phyloP scores from a whole-genome alignment of 2,329 filamentous ascomycete genomes.

The Elsinoe necatrix region DNA sequence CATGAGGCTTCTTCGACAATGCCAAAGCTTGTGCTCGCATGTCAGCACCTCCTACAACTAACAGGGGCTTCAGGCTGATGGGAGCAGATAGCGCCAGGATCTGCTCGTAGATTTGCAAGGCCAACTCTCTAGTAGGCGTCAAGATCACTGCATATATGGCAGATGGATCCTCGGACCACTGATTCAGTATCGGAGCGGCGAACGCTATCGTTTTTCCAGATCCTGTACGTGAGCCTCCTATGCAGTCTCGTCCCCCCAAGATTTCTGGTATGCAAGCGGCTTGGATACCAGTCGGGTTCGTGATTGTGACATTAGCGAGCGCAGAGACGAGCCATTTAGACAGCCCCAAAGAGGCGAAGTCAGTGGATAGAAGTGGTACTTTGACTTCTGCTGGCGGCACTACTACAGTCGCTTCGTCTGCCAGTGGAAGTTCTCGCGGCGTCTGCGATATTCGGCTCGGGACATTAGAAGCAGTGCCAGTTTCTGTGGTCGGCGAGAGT shows the following conservation, averaged over 20 bases:
- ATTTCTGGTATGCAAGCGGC: constrained; percentile 89
- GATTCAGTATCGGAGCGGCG: constrained; percentile 85
- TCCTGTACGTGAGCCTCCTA: constrained; percentile 88
- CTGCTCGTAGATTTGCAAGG: constrained; percentile 93
- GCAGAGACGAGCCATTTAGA: constrained; percentile 75
- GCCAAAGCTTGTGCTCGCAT: constrained; percentile 86
- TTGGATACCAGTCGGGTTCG: constrained; percentile 83
- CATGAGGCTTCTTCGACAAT: constrained; percentile 70
- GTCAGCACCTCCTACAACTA: constrained; percentile 89
- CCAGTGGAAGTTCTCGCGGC: not conserved
- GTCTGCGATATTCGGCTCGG: not conserved
- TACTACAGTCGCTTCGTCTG: not conserved
- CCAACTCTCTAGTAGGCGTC: constrained; percentile 85
- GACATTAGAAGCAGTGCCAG: not conserved
- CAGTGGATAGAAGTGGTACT: constrained; percentile 53
- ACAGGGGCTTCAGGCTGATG: constrained; percentile 74
- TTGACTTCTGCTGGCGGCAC: constrained; percentile 16
- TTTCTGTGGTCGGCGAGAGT: not conserved
- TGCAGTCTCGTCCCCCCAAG: constrained; percentile 81
- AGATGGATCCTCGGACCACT: constrained; percentile 84
- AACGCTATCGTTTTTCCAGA: constrained; percentile 97
- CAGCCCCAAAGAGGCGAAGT: constrained; percentile 57
- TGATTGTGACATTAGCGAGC: constrained; percentile 69
- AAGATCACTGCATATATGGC: constrained; percentile 85
- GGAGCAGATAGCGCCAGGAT: constrained; percentile 85